Evolutionary conservation across 345 rosid genomes (phyloP), one percentile per base, ranked within the genome.

Genomic region (Eucalyptus sideroxylon): DNA sequence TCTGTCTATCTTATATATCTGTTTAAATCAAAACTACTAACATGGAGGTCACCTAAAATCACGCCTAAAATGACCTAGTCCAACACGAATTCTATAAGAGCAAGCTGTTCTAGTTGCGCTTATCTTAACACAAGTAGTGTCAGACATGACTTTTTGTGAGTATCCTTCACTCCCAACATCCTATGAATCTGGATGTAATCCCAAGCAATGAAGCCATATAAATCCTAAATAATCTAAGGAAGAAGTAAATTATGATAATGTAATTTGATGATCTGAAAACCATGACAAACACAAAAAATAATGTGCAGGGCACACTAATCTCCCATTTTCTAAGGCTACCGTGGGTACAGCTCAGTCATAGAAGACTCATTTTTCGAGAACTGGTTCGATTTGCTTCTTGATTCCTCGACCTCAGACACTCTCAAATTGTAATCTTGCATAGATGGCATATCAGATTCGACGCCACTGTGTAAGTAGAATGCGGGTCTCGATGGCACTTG

Each of bases 401-500:
- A 8, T 47, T 53, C 4, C 19, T 72, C n/a, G 13, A 50, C 30
- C 17, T 88, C 12, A 17, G 4, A 7, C 37, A 37, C 56, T 16
- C 19, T 72, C 2, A 86, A 72, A 42, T 10, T 40, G 47, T 77
- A 47, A 16, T 51, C 85, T n/a, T 9, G 31, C 14, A n/a, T 47
- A 9, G 89, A 50, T 23, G 86, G 9, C 56, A 31, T 15, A 30
- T 50, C 47, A 26, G 30, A 45, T 44, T 65, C 34, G 6, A 45
- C 3, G 27, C 49, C 8, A 2, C 8, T 88, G 42, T 93, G 90
- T 89, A 86, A 8, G 85, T 85, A 88, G 86, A 93, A 94, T 9
- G 94, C 93, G 5, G 97, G 96, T 55, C 86, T 50, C 2, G 91
- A 89, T 27, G 96, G 97, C 13, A 88, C 30, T 4, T 93, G 92